phyloP scores from a whole-genome alignment of 225 moss, liverwort and hornwort species.

The Pseudisothecium myosuroides region DNA sequence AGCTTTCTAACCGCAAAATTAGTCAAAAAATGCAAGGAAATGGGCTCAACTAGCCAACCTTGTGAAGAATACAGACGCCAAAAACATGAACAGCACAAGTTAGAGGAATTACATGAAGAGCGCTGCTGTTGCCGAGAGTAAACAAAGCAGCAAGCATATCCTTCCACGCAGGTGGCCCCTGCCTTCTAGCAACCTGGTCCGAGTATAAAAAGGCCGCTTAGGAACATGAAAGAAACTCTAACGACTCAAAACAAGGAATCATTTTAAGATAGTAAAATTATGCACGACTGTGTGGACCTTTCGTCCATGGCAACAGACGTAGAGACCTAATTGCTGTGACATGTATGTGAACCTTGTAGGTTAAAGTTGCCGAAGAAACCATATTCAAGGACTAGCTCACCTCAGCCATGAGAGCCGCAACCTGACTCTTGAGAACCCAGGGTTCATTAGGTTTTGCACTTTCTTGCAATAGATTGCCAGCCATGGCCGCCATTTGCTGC shows the following conservation, averaged over 20 bases:
- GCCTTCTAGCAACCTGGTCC: constrained; percentile 77
- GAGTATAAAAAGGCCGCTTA: not conserved
- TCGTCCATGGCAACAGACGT: not conserved
- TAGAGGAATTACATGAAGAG: constrained; percentile 57
- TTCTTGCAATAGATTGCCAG: constrained; percentile 65
- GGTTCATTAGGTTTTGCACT: constrained; percentile 70
- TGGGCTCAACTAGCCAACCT: not conserved
- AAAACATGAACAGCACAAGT: not conserved
- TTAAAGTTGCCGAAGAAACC: not conserved
- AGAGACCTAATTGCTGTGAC: not conserved
- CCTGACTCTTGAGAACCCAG: constrained; percentile 90
- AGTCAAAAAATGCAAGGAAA: not conserved
- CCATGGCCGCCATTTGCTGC: constrained; percentile 59
- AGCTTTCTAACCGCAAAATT: not conserved
- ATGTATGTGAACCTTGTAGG: not conserved
- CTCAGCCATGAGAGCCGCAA: constrained; percentile 95
- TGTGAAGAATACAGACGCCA: not conserved
- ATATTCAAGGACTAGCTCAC: constrained; percentile 15
- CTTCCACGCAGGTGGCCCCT: constrained; percentile 76
- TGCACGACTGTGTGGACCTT: not conserved
- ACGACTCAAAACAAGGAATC: not conserved
- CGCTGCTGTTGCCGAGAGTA: constrained; percentile 54
- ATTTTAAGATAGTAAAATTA: not conserved
- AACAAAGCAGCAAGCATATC: constrained; percentile 79
- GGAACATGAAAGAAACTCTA: not conserved